Evolutionary conservation across 192 early-diverging fungal species (phyloP), one percentile per base, ranked within the genome.

Genomic region (Irineochytrium annulatum): DNA sequence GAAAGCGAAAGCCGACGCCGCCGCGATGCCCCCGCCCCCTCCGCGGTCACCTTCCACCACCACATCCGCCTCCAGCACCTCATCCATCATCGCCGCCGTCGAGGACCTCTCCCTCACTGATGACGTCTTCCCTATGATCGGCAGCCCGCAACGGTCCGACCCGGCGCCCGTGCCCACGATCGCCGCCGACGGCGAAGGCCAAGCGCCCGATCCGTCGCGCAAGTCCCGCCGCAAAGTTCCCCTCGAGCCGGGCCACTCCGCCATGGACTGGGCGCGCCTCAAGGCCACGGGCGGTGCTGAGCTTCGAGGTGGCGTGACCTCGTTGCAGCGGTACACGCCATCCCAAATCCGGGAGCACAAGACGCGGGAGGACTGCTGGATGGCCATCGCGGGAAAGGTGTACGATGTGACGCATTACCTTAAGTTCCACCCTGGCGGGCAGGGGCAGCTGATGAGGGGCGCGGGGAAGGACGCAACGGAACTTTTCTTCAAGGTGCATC

Each of bases 391-490:
- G 22, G 91, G 91, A 26, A 93, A 92, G 65, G 86, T 98, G 1
- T 98, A 95, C 74, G 94, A 94, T 65, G 78, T 91, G 41, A 95
- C 93, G 28, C 71, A 83, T 3, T 97, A 97, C 70, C 24, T 94
- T 16, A 84, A 89, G 35, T 98, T 89, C 68, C 93, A 94, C 70
- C 93, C 92, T 29, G 95, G 96, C 27, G 96, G 93, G 41, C 77
- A 59, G 20, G 60, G 53, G 20, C 77, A 81, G 65, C 48, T 77
- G 34, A 71, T 77, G 69, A 34, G 81, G 1, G 76, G 78, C n/a
- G 94, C 96, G 3, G 95, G 95, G 35, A 89, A 89, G 55, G 95
- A 98, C 52, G 92, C 90, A 3, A 93, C 95, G 3, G 81, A 86
- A 68, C 71, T 96, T 43, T 95, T 96, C 59, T 62, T 76, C 60